Evolutionary conservation across 2,329 filamentous ascomycete genomes (phyloP).

Genomic region (Aureobasidium pullulans): DNA sequence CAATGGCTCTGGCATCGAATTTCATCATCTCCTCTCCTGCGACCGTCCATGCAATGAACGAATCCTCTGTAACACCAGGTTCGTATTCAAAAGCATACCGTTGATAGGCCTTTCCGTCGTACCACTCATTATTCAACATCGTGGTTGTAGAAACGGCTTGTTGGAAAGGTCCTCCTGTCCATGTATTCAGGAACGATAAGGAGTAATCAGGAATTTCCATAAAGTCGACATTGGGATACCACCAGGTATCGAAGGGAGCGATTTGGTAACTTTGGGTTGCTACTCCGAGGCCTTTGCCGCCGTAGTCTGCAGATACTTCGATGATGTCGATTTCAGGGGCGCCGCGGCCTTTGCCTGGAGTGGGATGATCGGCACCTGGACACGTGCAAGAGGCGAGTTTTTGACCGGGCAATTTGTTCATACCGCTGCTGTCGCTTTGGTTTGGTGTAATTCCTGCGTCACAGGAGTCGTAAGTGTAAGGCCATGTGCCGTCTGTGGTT

Average conservation of each 20-base stretch:
- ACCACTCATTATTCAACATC: constrained; percentile 49
- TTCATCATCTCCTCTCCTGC: constrained; percentile 45
- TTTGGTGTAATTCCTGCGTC: constrained; percentile 45
- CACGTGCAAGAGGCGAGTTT: constrained; percentile 40
- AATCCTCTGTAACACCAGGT: constrained; percentile 39
- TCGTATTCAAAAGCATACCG: constrained; percentile 50
- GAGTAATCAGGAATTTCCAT: constrained; percentile 44
- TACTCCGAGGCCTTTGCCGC: constrained; percentile 31
- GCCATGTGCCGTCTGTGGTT: constrained; percentile 49
- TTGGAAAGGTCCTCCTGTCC: constrained; percentile 48
- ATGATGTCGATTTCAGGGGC: constrained; percentile 45
- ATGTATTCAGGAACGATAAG: constrained; percentile 44
- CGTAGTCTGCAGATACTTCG: constrained; percentile 34
- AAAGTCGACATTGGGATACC: constrained; percentile 46
- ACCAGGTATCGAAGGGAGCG: constrained; percentile 40
- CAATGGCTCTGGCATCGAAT: constrained; percentile 45
- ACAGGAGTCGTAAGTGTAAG: constrained; percentile 47
- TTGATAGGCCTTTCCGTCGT: constrained; percentile 47
- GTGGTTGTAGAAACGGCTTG: constrained; percentile 50
- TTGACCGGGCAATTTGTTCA: constrained; percentile 38
- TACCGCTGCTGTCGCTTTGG: constrained; percentile 38
- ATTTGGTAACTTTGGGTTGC: constrained; percentile 44
- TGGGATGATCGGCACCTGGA: constrained; percentile 39
- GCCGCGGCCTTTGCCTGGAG: constrained; percentile 39
- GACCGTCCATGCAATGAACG: constrained; percentile 46